These are phyloP conservation scores for Vigna nakashimae DNA, from an alignment of 306 rosid genomes.

Conservation along the genomic window DNA sequence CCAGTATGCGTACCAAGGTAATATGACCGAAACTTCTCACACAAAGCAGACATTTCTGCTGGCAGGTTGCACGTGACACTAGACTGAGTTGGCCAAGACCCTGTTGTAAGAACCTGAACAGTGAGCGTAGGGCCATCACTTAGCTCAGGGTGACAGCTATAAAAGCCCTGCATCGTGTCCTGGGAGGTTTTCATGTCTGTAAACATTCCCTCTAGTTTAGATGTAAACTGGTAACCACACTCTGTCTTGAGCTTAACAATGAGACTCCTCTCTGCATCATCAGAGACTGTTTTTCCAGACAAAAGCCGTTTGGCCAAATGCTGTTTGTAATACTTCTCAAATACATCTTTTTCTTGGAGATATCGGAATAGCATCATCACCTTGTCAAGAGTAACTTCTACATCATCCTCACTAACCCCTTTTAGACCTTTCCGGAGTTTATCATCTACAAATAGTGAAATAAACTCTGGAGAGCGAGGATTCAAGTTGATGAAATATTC, in stretches of 20 bases:
- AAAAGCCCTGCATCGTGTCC: slow-evolving; percentile 89
- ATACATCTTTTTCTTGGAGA: slow-evolving; percentile 94
- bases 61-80: slow-evolving; percentile 88
- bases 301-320: slow-evolving; percentile 95
- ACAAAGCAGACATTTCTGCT: slow-evolving; percentile 78
- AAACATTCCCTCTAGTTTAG: slow-evolving; percentile 96
- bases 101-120: slow-evolving; percentile 93
- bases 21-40: slow-evolving; percentile 84
- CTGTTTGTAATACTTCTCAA: slow-evolving; percentile 91
- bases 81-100: slow-evolving; percentile 98
- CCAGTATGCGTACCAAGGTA: slow-evolving; percentile 97
- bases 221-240: slow-evolving; percentile 93
- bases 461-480: slow-evolving; percentile 88
- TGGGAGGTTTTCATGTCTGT: slow-evolving; percentile 96
- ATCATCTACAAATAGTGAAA: slow-evolving; percentile 90
- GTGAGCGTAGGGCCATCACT: slow-evolving; percentile 87
- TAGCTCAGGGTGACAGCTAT: slow-evolving; percentile 67
- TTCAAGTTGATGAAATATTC: slow-evolving; percentile 88
- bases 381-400: slow-evolving; percentile 87
- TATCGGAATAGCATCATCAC: slow-evolving; percentile 94
- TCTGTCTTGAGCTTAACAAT: slow-evolving; percentile 96
- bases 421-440: slow-evolving; percentile 93
- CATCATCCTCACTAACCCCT: slow-evolving; percentile 96
- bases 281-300: slow-evolving; percentile 92
- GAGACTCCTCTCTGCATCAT: slow-evolving; percentile 94